Evolutionary conservation across 371 early-diverging fungal species (phyloP).

Genomic region (Massospora cicadina): DNA sequence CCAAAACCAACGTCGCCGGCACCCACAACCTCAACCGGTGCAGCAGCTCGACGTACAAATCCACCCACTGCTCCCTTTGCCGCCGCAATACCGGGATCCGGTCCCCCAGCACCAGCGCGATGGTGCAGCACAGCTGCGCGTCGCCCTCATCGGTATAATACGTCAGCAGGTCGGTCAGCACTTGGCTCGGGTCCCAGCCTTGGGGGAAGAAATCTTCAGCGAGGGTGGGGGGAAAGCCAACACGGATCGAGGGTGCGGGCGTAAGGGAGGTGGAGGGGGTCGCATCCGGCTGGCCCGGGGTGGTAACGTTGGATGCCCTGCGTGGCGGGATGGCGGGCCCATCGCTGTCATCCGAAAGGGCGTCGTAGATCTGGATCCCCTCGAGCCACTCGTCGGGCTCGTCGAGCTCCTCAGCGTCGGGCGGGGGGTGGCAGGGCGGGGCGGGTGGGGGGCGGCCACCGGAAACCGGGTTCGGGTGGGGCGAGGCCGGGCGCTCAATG

Average conservation of each 20-base stretch:
- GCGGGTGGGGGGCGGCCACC: neutral
- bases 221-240: neutral
- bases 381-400: conserved; percentile 4
- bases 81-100: conserved; percentile 24
- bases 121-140: conserved; percentile 67
- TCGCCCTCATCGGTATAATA: conserved; percentile 67
- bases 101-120: conserved; percentile 34
- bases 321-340: neutral
- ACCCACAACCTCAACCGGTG: conserved; percentile 58
- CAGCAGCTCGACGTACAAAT: conserved; percentile 53
- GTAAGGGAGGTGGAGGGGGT: neutral
- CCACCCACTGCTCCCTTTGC: conserved; percentile 46
- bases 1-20: conserved; percentile 40
- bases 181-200: conserved; percentile 33
- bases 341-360: neutral
- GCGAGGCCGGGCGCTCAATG: neutral
- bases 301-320: neutral
- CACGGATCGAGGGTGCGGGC: neutral
- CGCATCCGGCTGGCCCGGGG: neutral
- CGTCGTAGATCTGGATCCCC: neutral
- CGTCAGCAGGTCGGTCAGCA: conserved; percentile 34
- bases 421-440: neutral
- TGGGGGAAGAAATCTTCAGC: conserved; percentile 19
- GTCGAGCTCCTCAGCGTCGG: neutral
- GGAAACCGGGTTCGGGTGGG: neutral